A percentile compares a stretch with the other conserved stretches of the same genome.
Evolutionary conservation across 257 asterid species (phyloP).

Genomic region (Salvia miltiorrhiza): DNA sequence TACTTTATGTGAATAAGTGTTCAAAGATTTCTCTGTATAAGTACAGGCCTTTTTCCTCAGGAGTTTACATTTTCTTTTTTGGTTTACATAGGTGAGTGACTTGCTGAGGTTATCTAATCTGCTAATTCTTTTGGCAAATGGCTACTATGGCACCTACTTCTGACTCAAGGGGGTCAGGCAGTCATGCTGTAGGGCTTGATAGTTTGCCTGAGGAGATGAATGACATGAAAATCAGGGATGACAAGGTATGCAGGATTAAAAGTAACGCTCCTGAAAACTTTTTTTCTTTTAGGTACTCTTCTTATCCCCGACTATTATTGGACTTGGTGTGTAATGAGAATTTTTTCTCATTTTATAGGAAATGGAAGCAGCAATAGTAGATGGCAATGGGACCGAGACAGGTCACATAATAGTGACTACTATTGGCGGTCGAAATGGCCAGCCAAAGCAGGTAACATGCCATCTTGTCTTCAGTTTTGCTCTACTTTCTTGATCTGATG

Average conservation of each 20-base stretch:
- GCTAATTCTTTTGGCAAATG: slow-evolving; percentile 48
- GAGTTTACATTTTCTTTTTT: neutral
- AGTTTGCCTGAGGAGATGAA: slow-evolving; percentile 72
- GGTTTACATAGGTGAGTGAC: slow-evolving; percentile 52
- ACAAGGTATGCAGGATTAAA: slow-evolving; percentile 37
- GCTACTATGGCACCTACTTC: slow-evolving; percentile 66
- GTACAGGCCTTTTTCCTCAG: slow-evolving; percentile 6
- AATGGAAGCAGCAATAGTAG: slow-evolving; percentile 73
- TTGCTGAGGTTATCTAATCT: slow-evolving; percentile 37
- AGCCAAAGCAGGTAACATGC: slow-evolving; percentile 78
- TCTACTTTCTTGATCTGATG: slow-evolving; percentile 1
- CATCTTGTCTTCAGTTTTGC: slow-evolving; percentile 9
- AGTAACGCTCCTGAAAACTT: neutral
- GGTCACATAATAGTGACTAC: slow-evolving; percentile 95
- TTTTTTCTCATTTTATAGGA: slow-evolving; percentile 43
- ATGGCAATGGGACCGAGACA: slow-evolving; percentile 95
- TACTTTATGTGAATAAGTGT: slow-evolving; percentile 2
- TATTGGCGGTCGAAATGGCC: slow-evolving; percentile 87
- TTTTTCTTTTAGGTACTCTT: slow-evolving; percentile 19
- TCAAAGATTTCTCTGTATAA: neutral
- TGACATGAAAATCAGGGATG: slow-evolving; percentile 77
- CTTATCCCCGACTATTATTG: slow-evolving; percentile 10
- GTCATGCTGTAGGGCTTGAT: slow-evolving; percentile 54
- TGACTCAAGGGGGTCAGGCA: slow-evolving; percentile 53
- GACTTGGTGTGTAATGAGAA: slow-evolving; percentile 10